Evolutionary conservation across 2,329 filamentous ascomycete species (phyloP).

Genomic region (Trichophyton mentagrophytes): DNA sequence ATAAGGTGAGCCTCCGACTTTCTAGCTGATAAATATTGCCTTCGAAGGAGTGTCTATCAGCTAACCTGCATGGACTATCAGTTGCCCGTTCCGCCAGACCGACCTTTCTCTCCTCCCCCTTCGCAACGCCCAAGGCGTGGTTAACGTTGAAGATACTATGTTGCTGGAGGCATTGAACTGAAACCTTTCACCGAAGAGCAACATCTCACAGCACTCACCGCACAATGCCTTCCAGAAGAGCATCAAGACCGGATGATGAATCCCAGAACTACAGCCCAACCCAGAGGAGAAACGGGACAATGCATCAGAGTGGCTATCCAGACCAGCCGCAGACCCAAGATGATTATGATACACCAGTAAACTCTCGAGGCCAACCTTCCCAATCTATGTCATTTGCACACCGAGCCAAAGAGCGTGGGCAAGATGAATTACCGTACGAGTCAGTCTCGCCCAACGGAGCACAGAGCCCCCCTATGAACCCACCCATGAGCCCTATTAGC

Average conservation of each 20-base stretch:
- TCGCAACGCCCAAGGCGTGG: neutral
- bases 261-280: neutral
- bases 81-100: neutral
- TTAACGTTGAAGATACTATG: neutral
- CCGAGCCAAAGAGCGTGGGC: constrained; percentile 10
- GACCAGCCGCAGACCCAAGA: constrained; percentile 45
- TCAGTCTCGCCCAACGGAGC: neutral
- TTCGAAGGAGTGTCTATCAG: neutral
- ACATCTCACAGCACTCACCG: neutral
- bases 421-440: constrained; percentile 2
- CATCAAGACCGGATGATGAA: neutral
- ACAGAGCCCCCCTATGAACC: neutral
- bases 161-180: neutral
- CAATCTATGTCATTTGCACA: constrained; percentile 21
- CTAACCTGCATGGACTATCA: neutral
- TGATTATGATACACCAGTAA: constrained; percentile 46
- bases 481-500: neutral
- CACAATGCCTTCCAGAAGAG: neutral
- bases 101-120: neutral
- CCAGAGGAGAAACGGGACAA: neutral
- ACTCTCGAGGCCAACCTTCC: constrained; percentile 43
- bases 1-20: neutral
- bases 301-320: constrained; percentile 4
- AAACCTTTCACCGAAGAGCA: neutral
- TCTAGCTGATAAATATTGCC: neutral